Base-by-base conservation (phyloP, 495 filamentous ascomycete genomes). In the Friedmanniomyces simplex region DNA sequence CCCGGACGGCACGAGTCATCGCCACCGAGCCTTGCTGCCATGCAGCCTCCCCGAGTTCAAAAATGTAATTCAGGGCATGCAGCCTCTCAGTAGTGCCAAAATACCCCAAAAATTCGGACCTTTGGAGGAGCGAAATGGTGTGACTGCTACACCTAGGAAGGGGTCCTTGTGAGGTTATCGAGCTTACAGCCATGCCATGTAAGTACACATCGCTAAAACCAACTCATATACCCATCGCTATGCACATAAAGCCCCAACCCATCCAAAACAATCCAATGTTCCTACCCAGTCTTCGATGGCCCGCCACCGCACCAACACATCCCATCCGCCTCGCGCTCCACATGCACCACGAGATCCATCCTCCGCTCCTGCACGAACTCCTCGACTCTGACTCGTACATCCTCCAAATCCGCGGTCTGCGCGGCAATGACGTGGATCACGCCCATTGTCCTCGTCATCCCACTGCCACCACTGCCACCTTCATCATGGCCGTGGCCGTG, bases 231-330 rank as follows among this genome's bases (percentile, higher is more conserved):
- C 14, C 39, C 14, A 16, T 43, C 18, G 39, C 39, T 43, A 43
- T 43, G 14, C 39, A 43, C 39, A 5, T 5, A 20, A 43, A 43
- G 3, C 18, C 13, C 39, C 5, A 16, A n/a, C n/a, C n/a, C 39
- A 43, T 43, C 39, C 39, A 43, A 43, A 3, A 16, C 14, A 5
- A 6, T 16, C 39, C 39, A 20, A 16, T 16, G 39, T 5, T 6
- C 10, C 28, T 43, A 43, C 14, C 39, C 39, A 5, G 39, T 43
- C 39, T 43, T 43, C 39, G 39, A 43, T 16, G 39, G 39, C 18
- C 67, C 67, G 24, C 68, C 66, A 47, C 69, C 71, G 54, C 72
- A 74, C 71, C 71, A 74, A 50, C 72, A 74, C 28, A 55, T 28
- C 16, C 63, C 65, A 21, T 69, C 67, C 14, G 64, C 67, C 41